phyloP scores from a whole-genome alignment of 768 basidiomycete genomes.

The Panaeolus cyanescens region DNA sequence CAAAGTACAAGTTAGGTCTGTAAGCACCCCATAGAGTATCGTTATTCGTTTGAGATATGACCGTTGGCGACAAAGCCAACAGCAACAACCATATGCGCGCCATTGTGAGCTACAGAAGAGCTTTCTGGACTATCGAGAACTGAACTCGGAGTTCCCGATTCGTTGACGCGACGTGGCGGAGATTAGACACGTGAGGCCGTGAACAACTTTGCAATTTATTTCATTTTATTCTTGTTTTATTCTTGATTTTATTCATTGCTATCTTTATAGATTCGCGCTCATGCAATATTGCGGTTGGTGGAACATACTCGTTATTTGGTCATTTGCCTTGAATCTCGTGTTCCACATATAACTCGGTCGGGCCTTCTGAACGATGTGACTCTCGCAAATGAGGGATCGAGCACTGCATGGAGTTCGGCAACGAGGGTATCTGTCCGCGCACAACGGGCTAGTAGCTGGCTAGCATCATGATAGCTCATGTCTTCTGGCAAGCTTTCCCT shows the following conservation, averaged over 20 bases:
- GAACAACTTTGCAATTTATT: not conserved
- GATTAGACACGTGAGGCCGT: not conserved
- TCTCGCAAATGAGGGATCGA: too few species aligned
- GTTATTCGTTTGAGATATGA: conserved; percentile 41
- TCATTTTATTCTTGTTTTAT: too few species aligned
- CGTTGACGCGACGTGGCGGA: not conserved
- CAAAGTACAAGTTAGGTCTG: conserved; percentile 94
- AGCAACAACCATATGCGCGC: conserved; percentile 46
- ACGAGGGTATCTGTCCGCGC: not conserved
- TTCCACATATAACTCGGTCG: too few species aligned
- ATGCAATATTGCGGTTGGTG: too few species aligned
- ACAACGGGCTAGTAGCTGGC: too few species aligned
- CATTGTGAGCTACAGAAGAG: conserved; percentile 31
- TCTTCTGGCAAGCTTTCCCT: not conserved
- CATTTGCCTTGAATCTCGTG: too few species aligned
- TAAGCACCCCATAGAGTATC: conserved; percentile 83
- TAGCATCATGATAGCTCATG: not conserved
- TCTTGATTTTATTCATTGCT: too few species aligned
- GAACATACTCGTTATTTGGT: too few species aligned
- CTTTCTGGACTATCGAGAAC: not conserved
- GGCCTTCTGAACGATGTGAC: too few species aligned
- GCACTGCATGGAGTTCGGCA: too few species aligned
- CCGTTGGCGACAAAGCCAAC: conserved; percentile 43
- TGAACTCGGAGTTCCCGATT: not conserved
- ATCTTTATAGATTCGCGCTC: too few species aligned